These are phyloP conservation scores for Verticillium tricorpus DNA, from an alignment of 2,329 filamentous ascomycete species.

Conservation along the genomic window DNA sequence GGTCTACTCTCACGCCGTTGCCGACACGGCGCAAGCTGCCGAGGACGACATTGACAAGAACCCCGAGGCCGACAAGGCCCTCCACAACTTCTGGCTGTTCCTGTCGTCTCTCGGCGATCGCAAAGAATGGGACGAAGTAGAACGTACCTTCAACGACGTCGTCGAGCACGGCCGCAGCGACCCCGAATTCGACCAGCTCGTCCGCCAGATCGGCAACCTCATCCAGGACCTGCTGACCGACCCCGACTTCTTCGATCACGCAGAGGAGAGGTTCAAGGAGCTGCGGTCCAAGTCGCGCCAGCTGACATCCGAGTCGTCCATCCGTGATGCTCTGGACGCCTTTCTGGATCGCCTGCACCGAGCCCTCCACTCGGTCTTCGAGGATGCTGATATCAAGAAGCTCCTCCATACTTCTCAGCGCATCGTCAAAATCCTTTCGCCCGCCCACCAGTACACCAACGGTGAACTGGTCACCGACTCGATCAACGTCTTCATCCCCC, in stretches of 20 bases:
- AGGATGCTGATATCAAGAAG: conserved; percentile 68
- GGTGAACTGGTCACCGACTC: conserved; percentile 69
- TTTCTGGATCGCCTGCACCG: conserved; percentile 65
- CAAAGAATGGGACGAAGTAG: conserved; percentile 70
- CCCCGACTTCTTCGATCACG: conserved; percentile 77
- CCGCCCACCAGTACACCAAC: conserved; percentile 59
- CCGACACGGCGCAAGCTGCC: conserved; percentile 61
- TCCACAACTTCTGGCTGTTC: conserved; percentile 77
- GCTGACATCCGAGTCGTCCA: conserved; percentile 60
- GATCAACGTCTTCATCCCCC: conserved; percentile 75
- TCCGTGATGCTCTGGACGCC: conserved; percentile 68
- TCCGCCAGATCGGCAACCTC: conserved; percentile 67
- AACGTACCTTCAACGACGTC: conserved; percentile 63
- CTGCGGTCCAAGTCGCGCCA: conserved; percentile 54
- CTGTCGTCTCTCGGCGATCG: conserved; percentile 73
- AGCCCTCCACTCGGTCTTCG: conserved; percentile 63
- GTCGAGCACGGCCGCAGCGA: conserved; percentile 71
- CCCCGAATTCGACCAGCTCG: conserved; percentile 75
- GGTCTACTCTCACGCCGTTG: conserved; percentile 69
- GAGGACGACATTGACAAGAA: conserved; percentile 72
- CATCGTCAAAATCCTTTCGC: conserved; percentile 67
- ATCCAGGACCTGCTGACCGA: conserved; percentile 80
- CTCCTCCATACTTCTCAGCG: conserved; percentile 63
- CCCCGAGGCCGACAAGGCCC: conserved; percentile 66
- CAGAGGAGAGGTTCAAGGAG: conserved; percentile 49